Percentiles rank a stretch among this genome's conserved stretches.
These are phyloP conservation scores for Umbilicus rupestris DNA, from an alignment of 164 flowering plant species.

Conservation along the genomic window DNA sequence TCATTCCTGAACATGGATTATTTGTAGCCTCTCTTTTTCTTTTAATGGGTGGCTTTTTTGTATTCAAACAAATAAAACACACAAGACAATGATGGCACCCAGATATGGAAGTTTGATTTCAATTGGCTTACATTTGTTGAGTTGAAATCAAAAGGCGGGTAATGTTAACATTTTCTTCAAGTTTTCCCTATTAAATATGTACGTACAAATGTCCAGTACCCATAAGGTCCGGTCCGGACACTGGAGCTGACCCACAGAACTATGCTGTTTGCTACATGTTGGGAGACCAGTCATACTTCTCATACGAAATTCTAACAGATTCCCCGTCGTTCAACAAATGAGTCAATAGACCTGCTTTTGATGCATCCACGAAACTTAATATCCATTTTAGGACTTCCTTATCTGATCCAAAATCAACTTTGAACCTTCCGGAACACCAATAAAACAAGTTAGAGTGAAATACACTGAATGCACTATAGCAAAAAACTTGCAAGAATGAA, in stretches of 20 bases:
- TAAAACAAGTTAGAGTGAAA: background rate
- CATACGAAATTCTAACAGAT: slow-evolving; percentile 45
- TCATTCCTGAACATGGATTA: too few relatives aligned
- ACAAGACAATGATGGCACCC: too few relatives aligned
- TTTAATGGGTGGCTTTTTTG: too few relatives aligned
- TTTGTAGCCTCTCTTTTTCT: too few relatives aligned
- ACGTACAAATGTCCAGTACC: background rate
- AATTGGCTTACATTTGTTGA: too few relatives aligned
- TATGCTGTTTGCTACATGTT: slow-evolving; percentile 17
- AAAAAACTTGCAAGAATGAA: background rate
- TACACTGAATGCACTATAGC: background rate
- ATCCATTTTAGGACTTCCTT: slow-evolving; percentile 69
- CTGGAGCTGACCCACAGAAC: background rate
- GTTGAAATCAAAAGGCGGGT: background rate
- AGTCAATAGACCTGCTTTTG: slow-evolving; percentile 70
- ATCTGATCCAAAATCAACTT: slow-evolving; percentile 64
- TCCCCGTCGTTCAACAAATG: slow-evolving; percentile 79
- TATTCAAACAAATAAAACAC: too few relatives aligned
- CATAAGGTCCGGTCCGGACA: background rate
- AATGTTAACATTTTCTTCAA: background rate
- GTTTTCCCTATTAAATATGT: background rate
- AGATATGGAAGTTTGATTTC: too few relatives aligned
- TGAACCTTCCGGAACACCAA: slow-evolving; percentile 42
- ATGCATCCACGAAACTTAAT: slow-evolving; percentile 61
- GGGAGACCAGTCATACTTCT: slow-evolving; percentile 74